Conservation (phyloP, 2,329 filamentous ascomycete species). For the Lithohypha guttulata region DNA sequence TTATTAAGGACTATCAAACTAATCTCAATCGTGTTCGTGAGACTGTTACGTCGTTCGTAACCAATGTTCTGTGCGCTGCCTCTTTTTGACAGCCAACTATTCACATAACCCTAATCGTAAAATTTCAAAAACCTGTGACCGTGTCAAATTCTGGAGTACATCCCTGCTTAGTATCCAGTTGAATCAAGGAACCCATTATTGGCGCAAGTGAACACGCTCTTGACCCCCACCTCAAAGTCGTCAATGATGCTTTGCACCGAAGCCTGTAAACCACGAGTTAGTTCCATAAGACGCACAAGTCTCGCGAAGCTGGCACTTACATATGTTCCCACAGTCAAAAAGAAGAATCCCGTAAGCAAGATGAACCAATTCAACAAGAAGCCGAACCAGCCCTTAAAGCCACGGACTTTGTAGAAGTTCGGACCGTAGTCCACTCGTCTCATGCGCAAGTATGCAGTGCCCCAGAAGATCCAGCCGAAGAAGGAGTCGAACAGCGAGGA, state of each 20-base stretch:
- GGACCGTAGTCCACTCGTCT: slow-evolving; percentile 31
- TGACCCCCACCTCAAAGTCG: slow-evolving; percentile 55
- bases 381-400: slow-evolving; percentile 33
- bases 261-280: slow-evolving; percentile 24
- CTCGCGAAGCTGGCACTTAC: slow-evolving; percentile 26
- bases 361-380: slow-evolving; percentile 57
- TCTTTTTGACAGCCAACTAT: too few species aligned
- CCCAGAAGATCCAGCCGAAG: slow-evolving; percentile 79
- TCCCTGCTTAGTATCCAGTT: too few species aligned
- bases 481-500: slow-evolving; percentile 71
- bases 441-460: slow-evolving; percentile 37
- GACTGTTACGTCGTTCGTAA: too few species aligned
- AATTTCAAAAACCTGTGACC: too few species aligned
- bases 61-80: too few species aligned
- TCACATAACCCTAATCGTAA: too few species aligned
- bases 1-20: too few species aligned
- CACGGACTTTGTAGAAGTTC: slow-evolving; percentile 31
- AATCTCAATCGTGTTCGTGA: too few species aligned
- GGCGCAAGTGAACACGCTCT: slow-evolving; percentile 63
- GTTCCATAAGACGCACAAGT: neutral
- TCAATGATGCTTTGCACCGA: slow-evolving; percentile 45
- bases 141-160: too few species aligned
- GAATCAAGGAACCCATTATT: slow-evolving; percentile 31
- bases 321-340: slow-evolving; percentile 74
- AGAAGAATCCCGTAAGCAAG: slow-evolving; percentile 66